These are phyloP conservation scores for Elongisporangium prolatum DNA, from an alignment of 352 stramenopile genomes.

Conservation along the genomic window DNA sequence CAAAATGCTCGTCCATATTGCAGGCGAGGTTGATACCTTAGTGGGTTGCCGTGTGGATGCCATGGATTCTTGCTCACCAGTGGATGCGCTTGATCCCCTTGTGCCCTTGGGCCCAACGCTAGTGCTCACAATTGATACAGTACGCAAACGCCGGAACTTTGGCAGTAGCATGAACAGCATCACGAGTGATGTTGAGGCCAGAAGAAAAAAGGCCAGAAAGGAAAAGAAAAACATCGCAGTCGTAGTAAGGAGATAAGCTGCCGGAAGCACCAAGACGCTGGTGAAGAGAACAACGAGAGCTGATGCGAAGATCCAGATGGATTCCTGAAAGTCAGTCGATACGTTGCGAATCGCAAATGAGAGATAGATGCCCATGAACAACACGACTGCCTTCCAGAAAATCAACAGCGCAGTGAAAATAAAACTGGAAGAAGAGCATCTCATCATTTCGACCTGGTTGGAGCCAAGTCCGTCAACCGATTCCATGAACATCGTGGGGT, in stretches of 20 bases:
- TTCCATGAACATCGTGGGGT: not conserved
- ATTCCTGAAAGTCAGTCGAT: slow-evolving; percentile 30
- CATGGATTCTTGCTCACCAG: too few species aligned
- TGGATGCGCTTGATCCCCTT: too few species aligned
- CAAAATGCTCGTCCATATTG: too few species aligned
- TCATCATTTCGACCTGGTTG: not conserved
- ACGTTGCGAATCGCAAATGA: slow-evolving; percentile 28
- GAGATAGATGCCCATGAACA: slow-evolving; percentile 14
- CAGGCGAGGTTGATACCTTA: too few species aligned
- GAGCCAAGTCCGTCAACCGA: not conserved
- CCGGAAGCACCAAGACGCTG: slow-evolving; percentile 9
- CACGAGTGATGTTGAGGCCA: slow-evolving; percentile 1
- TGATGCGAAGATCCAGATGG: slow-evolving; percentile 25
- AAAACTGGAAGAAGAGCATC: slow-evolving; percentile 12
- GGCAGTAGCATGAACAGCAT: slow-evolving; percentile 2
- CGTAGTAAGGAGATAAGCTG: slow-evolving; percentile 13
- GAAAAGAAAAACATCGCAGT: not conserved
- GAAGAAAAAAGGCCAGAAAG: slow-evolving; percentile 3
- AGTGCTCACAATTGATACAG: too few species aligned
- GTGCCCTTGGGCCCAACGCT: too few species aligned
- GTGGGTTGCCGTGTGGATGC: too few species aligned
- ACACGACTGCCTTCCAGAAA: slow-evolving; percentile 33
- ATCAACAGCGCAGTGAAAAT: slow-evolving; percentile 32
- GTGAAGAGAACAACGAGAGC: slow-evolving; percentile 19
- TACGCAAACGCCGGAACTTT: not conserved